Conservation (phyloP, 2,329 filamentous ascomycete species). For the Trichocomaceae sp. region DNA sequence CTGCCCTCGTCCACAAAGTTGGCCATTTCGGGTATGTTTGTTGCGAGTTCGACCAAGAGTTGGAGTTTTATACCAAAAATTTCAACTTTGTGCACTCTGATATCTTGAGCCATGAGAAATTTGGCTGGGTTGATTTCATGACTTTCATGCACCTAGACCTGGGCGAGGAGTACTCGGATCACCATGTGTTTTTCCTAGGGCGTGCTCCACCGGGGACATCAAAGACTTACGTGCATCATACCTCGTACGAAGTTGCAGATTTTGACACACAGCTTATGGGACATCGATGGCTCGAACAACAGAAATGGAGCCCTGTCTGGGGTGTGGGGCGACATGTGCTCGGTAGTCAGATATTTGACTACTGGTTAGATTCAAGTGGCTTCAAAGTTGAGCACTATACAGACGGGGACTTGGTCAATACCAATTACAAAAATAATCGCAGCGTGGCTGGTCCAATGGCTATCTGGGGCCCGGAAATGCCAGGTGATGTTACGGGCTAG, state of each 20-base stretch:
- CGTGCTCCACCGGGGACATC: conserved; percentile 21
- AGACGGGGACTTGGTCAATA: conserved; percentile 55
- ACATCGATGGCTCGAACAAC: conserved; percentile 60
- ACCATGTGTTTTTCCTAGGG: conserved; percentile 45
- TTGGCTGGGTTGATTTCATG: no score
- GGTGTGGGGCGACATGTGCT: conserved; percentile 64
- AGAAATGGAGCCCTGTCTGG: conserved; percentile 61
- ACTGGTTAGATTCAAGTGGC: conserved; percentile 51
- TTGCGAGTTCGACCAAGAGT: neutral
- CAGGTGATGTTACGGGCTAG: no score
- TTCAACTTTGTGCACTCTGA: conserved; percentile 9
- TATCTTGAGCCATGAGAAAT: neutral
- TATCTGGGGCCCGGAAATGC: no score
- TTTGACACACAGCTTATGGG: conserved; percentile 64
- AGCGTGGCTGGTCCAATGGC: no score
- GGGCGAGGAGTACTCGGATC: conserved; percentile 45
- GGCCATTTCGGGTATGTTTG: conserved; percentile 18
- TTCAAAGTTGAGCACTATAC: conserved; percentile 65
- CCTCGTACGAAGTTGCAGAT: conserved; percentile 63
- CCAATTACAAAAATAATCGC: neutral
- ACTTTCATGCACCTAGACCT: conserved; percentile 50
- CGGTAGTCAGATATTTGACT: conserved; percentile 66
- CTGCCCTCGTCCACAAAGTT: conserved; percentile 18
- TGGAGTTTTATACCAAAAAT: conserved; percentile 10
- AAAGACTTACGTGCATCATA: conserved; percentile 55